These are phyloP conservation scores for Endogone sp. DNA, from an alignment of 192 early-diverging fungal species.

Conservation along the genomic window DNA sequence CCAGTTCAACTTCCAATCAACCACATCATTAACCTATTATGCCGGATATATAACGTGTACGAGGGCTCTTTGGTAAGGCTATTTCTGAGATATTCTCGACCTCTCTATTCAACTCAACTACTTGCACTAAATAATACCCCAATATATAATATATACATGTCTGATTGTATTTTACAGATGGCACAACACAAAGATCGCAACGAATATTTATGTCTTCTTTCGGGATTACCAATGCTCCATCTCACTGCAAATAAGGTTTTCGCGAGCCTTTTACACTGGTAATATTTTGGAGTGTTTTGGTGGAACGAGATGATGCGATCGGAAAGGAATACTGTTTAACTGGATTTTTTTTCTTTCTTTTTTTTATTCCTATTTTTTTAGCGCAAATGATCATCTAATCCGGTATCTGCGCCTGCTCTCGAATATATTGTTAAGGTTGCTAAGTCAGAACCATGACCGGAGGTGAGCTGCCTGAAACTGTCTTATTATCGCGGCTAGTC, in stretches of 20 bases:
- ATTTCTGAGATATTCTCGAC: too few species aligned
- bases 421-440: slow-evolving; percentile 21
- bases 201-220: slow-evolving; percentile 42
- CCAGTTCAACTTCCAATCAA: slow-evolving; percentile 46
- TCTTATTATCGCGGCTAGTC: too few species aligned
- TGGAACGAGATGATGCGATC: neutral
- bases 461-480: slow-evolving; percentile 14
- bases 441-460: slow-evolving; percentile 29
- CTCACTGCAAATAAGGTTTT: slow-evolving; percentile 36
- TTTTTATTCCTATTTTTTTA: slow-evolving; percentile 3
- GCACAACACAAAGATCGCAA: slow-evolving; percentile 40
- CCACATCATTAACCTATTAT: slow-evolving; percentile 42
- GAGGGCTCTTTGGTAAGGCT: slow-evolving; percentile 32
- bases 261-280: slow-evolving; percentile 33
- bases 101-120: too few species aligned
- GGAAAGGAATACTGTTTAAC: too few species aligned
- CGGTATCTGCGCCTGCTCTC: slow-evolving; percentile 27
- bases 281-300: slow-evolving; percentile 16
- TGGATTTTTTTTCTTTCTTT: neutral
- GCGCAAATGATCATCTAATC: slow-evolving; percentile 25
- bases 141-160: too few species aligned
- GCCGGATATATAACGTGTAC: slow-evolving; percentile 41
- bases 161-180: slow-evolving; percentile 16
- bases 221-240: slow-evolving; percentile 39
- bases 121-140: too few species aligned